Evolutionary conservation across 805 yeast species (phyloP).

Genomic region (Wickerhamomyces bisporus): DNA sequence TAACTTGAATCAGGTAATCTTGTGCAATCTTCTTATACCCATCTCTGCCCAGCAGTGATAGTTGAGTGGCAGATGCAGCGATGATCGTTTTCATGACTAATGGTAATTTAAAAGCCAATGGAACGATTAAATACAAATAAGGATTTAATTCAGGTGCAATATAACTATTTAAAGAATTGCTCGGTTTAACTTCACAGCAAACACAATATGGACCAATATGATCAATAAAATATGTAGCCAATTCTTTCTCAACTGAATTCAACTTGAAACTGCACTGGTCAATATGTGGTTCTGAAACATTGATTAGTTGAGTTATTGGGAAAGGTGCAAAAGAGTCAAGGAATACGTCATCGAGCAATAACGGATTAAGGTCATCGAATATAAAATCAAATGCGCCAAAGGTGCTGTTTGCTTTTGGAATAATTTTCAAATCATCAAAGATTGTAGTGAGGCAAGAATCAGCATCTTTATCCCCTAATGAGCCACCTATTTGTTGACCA

Average conservation of each 20-base stretch:
- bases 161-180: constrained; percentile 9
- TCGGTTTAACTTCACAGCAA: constrained; percentile 29
- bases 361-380: constrained; percentile 6
- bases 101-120: constrained; percentile 29
- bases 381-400: constrained; percentile 17
- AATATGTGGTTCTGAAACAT: constrained; percentile 12
- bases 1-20: constrained; percentile 24
- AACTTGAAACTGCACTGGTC: constrained; percentile 11
- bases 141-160: constrained; percentile 30
- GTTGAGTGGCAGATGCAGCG: constrained; percentile 34
- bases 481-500: constrained; percentile 8
- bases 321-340: constrained; percentile 19
- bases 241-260: constrained; percentile 11
- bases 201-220: constrained; percentile 35
- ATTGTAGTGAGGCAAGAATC: constrained; percentile 5
- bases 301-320: constrained; percentile 13
- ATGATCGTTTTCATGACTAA: constrained; percentile 31
- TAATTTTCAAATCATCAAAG: constrained; percentile 11
- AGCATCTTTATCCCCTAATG: neutral
- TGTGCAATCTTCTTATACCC: constrained; percentile 25
- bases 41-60: constrained; percentile 25
- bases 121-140: constrained; percentile 32
- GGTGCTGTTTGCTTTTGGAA: constrained; percentile 11
- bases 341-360: constrained; percentile 17
- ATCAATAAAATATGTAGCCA: constrained; percentile 30